Base-by-base conservation (phyloP, 345 rosid species). In the Excoecaria cochinchinensis region DNA sequence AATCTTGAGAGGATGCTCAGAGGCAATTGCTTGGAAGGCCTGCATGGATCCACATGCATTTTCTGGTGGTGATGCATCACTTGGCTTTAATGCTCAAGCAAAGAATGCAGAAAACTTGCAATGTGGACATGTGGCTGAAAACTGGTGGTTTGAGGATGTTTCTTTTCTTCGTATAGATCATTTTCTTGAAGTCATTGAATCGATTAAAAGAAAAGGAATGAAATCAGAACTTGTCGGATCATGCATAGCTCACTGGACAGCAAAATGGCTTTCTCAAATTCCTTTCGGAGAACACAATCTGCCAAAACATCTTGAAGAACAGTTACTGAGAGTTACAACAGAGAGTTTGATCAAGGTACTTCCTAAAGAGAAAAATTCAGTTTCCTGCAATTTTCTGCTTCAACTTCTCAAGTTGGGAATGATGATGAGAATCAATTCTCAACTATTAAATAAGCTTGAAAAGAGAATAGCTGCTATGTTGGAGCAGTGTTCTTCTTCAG, bases 81-180 rank as follows among this genome's bases (percentile, higher is more conserved):
- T 42, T 12, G 6, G 58, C 71, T 69, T 69, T 24, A 67, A 24
- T 42, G 31, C 46, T 70, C 51, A 64, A 3, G 51, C n/a, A 36
- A 78, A 76, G 47, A 70, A 71, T 12, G 31, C 15, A 4, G 69
- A 64, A 59, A 68, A 70, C 57, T 58, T 14, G 11, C 73, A 70
- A 74, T 48, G 12, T 6, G 74, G 65, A 62, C 77, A 50, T 17
- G 6, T 61, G 40, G 69, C 63, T 19, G 82, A 84, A 12, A 60
- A 81, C 31, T 88, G 94, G 91, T 88, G 91, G 88, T 79, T 81
- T 68, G 87, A 85, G 74, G 90, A 90, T 72, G 85, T 88, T 64
- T 79, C 88, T 9, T 24, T 52, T 65, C 90, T 90, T 42, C 77
- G 87, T 58, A 88, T 90, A 13, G 93, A 88, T 83, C 91, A 85